Conservation (phyloP, 345 rosid species). For the Euclidium syriacum region DNA sequence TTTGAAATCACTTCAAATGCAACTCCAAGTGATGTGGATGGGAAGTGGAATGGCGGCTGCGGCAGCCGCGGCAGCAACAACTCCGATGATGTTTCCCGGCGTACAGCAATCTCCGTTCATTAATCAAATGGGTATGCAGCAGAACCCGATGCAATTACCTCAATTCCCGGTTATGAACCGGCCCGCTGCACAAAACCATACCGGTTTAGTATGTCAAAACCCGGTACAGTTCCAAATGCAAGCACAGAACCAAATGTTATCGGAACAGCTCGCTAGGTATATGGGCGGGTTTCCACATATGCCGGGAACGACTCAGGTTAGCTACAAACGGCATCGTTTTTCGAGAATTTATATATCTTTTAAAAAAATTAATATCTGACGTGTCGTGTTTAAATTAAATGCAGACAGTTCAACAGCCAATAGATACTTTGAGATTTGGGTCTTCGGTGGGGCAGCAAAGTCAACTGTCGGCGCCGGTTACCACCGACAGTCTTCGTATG, state of each 20-base stretch:
- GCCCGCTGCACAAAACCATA: slow-evolving; percentile 38
- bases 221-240: slow-evolving; percentile 35
- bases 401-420: slow-evolving; percentile 35
- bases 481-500: slow-evolving; percentile 34
- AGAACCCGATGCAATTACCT: slow-evolving; percentile 44
- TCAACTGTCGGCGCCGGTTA: slow-evolving; percentile 33
- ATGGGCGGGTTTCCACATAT: slow-evolving; percentile 47
- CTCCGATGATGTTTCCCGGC: slow-evolving; percentile 88
- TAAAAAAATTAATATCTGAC: background rate
- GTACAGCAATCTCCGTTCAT: slow-evolving; percentile 48
- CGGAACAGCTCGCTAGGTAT: slow-evolving; percentile 51
- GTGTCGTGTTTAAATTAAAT: slow-evolving; percentile 14
- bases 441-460: slow-evolving; percentile 36
- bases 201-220: slow-evolving; percentile 39
- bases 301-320: slow-evolving; percentile 51
- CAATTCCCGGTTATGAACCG: slow-evolving; percentile 41
- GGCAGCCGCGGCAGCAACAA: slow-evolving; percentile 29
- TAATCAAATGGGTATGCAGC: slow-evolving; percentile 51
- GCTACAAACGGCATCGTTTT: background rate
- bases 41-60: slow-evolving; percentile 75
- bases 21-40: slow-evolving; percentile 98
- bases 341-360: background rate
- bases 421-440: slow-evolving; percentile 43
- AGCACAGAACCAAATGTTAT: slow-evolving; percentile 36
- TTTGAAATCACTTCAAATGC: slow-evolving; percentile 85